Conservation (phyloP, 2,329 filamentous ascomycete species). For the Delphinella strobiligena region DNA sequence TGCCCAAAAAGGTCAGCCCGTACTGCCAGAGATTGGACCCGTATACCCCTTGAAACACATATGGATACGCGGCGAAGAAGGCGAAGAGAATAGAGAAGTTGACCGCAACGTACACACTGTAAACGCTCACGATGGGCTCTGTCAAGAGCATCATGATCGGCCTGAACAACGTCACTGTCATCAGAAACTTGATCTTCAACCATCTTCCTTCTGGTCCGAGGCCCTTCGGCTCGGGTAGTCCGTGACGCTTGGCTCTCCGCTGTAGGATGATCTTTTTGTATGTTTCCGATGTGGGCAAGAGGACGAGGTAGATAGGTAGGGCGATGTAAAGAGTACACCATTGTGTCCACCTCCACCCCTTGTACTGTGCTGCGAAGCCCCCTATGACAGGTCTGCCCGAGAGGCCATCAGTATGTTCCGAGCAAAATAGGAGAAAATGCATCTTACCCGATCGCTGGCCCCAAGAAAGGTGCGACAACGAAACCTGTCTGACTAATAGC, state of each 20-base stretch:
- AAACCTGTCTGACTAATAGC: slow-evolving; percentile 25
- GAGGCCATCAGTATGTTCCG: slow-evolving; percentile 5
- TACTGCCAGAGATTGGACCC: slow-evolving; percentile 11
- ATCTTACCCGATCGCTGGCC: slow-evolving; percentile 24
- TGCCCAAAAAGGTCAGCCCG: slow-evolving; percentile 15
- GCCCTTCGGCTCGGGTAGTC: slow-evolving; percentile 14
- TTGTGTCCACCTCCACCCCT: slow-evolving; percentile 31
- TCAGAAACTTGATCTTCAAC: slow-evolving; percentile 11
- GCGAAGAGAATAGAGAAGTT: slow-evolving; percentile 19
- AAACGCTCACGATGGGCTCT: slow-evolving; percentile 24
- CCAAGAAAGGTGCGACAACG: slow-evolving; percentile 29
- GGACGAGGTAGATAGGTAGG: slow-evolving; percentile 21
- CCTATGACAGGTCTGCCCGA: slow-evolving; percentile 28
- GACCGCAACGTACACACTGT: slow-evolving; percentile 21
- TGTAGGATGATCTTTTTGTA: slow-evolving; percentile 40
- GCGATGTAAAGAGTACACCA: slow-evolving; percentile 33
- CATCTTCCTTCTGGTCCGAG: not conserved
- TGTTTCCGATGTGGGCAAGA: slow-evolving; percentile 41
- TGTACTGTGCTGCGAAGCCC: slow-evolving; percentile 29
- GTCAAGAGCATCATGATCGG: slow-evolving; percentile 23
- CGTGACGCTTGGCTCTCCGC: slow-evolving; percentile 21
- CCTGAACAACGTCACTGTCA: slow-evolving; percentile 17
- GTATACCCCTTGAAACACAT: slow-evolving; percentile 14
- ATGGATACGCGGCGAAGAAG: slow-evolving; percentile 22
- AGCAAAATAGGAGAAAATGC: slow-evolving; percentile 2